Evolutionary conservation across 495 filamentous ascomycete genomes (phyloP), one percentile per base, ranked within the genome.

Genomic region (Penicillium maclennaniae): DNA sequence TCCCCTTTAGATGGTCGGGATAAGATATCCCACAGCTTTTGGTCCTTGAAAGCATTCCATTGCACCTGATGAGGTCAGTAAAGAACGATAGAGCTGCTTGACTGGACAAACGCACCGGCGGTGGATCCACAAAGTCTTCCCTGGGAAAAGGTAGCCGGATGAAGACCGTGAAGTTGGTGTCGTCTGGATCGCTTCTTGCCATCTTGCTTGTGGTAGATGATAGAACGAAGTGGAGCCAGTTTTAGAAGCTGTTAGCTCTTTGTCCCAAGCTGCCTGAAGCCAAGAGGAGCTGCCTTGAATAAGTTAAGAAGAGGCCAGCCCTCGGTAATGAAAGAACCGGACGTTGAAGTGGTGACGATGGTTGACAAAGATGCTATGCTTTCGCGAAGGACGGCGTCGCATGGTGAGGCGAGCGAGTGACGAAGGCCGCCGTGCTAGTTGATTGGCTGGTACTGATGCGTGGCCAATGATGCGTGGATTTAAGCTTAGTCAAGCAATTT

Each of bases 81-180:
- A 16, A 23, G n/a, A 1, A 17, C 21, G 16, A 37, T 1, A 16
- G 5, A 19, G 16, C 15, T 39, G 23, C 9, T 10, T 44, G 37
- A 20, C 52, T 25, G 2, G 7, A 39, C 9, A 12, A 10, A 66
- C 81, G 61, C 78, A 92, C 92, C 44, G 85, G 84, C 7, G 88
- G 87, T 41, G 95, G 93, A 70, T 98, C 93, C 34, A 90, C 79
- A 73, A 97, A 98, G 45, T 88, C 84, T 17, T 87, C 85, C 52
- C 93, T 81, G 15, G 87, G 81, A 68, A 97, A 95, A 9, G 93
- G 93, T 14, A 97, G 78, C 10, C 92, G 83, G 45, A 98, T 81
- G 58, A 96, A 88, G 52, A 92, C 86, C 23, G 89, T 92, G 58
- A 80, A 85, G 36, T 78, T 79, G 16, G 71, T 60, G 28, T 74